phyloP scores from a whole-genome alignment of 2,329 filamentous ascomycete species.

The Pseudopithomyces chartarum region DNA sequence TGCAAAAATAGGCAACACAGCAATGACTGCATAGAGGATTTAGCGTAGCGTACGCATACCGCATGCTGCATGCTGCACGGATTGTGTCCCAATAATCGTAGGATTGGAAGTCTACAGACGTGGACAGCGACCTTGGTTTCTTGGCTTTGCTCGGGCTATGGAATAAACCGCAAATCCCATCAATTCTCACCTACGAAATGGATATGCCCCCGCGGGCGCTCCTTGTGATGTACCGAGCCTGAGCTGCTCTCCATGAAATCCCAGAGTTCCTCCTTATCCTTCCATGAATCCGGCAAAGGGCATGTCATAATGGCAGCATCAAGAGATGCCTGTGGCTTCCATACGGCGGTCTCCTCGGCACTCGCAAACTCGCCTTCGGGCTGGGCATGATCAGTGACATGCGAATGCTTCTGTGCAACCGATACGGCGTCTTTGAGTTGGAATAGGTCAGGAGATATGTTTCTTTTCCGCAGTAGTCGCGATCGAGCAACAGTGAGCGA shows the following conservation, averaged over 20 bases:
- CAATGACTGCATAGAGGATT: too few species aligned
- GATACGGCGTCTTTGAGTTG: constrained; percentile 27
- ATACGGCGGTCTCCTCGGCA: not conserved
- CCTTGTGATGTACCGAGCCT: constrained; percentile 12
- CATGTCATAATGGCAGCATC: constrained; percentile 1
- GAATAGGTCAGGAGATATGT: constrained; percentile 24
- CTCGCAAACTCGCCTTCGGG: constrained; percentile 11
- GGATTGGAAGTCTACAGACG: too few species aligned
- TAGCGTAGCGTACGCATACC: too few species aligned
- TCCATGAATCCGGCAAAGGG: constrained; percentile 6
- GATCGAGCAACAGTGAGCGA: constrained; percentile 36
- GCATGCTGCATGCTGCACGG: too few species aligned
- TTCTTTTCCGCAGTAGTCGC: constrained; percentile 25
- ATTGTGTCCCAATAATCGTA: too few species aligned
- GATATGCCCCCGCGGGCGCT: constrained; percentile 1
- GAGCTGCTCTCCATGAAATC: constrained; percentile 1
- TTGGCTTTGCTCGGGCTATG: not conserved
- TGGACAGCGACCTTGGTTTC: not conserved
- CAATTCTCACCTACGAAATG: constrained; percentile 27
- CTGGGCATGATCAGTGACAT: constrained; percentile 24
- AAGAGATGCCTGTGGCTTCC: not conserved
- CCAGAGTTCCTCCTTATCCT: constrained; percentile 8
- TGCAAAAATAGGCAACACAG: too few species aligned
- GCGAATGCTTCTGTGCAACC: constrained; percentile 35
- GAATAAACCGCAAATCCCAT: constrained; percentile 1